Conservation (phyloP, 1,284 basidiomycete genomes). For the Stereum hirsutum region DNA sequence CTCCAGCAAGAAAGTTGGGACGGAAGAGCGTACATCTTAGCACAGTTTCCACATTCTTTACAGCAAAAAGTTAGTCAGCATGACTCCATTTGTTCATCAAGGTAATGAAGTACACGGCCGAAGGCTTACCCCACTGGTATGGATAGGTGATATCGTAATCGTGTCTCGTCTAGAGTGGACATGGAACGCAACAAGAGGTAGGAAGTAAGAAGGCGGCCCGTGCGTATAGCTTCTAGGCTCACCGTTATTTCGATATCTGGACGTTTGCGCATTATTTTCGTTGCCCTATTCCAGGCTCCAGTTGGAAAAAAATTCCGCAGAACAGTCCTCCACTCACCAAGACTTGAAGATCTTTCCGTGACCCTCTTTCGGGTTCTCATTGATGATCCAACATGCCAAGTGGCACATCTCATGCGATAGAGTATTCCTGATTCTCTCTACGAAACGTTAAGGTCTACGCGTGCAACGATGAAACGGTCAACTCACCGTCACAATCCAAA, state of each 20-base stretch:
- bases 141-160: constrained; percentile 72
- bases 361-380: constrained; percentile 51
- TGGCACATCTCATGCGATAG: constrained; percentile 87
- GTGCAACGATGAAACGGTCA: not conserved
- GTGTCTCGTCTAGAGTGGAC: constrained; percentile 48
- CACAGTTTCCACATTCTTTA: constrained; percentile 57
- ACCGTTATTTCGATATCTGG: constrained; percentile 71
- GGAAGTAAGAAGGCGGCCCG: constrained; percentile 4
- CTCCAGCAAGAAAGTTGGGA: not conserved
- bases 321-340: constrained; percentile 38
- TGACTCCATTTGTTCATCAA: not conserved
- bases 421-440: constrained; percentile 71
- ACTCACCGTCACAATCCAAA: constrained; percentile 59
- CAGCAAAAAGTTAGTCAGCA: not conserved
- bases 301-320: not conserved
- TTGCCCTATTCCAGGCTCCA: constrained; percentile 36
- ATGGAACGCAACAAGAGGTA: not conserved
- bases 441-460: not conserved
- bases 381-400: constrained; percentile 74
- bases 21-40: constrained; percentile 42
- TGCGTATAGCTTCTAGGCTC: constrained; percentile 11
- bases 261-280: constrained; percentile 47
- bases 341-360: constrained; percentile 63
- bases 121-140: constrained; percentile 63
- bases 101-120: not conserved